Base-by-base conservation (phyloP, 2,329 filamentous ascomycete genomes). In the Fusarium hainanense region DNA sequence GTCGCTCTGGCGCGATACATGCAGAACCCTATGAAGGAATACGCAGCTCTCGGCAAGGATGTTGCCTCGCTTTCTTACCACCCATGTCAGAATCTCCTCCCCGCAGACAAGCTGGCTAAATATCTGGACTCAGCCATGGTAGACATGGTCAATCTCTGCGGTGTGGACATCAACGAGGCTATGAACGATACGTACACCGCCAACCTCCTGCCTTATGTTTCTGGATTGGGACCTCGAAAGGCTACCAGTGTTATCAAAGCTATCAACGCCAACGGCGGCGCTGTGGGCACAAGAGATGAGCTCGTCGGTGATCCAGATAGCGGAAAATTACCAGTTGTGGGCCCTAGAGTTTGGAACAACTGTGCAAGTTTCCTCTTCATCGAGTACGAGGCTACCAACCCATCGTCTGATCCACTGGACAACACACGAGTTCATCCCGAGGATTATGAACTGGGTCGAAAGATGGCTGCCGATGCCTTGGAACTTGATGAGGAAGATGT, bases 401-500 rank as follows among this genome's bases (percentile, higher is more conserved):
- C 90, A 3, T 87, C 92, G 16, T 93, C 94, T 1, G 96, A 99
- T 77, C 97, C 97, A 62, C 86, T 99, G 27, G 96, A 99, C 81
- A 97, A 96, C 77, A 99, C 96, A 48, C 92, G 96, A 83, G 94
- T 99, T 20, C 96, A 99, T 76, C 96, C 96, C 2, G 96, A 99
- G 83, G 96, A 99, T 78, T 99, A 99, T 80, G 96, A 99, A 73
- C 90, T 99, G 66, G 96, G 94, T 50, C 93, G 95, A 73, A 99
- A 99, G 82, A 98, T 99, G 91, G 96, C 96, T 21, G 96, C 96
- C 6, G 96, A 99, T 84, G 96, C 96, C 18, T 85, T 99, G 49
- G 95, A 98, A 78, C 86, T 99, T 71, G 96, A 99, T 74, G 96
- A 99, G 81, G 96, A 99, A 82, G 96, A 99, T 75, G 93, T 99